Base-by-base conservation (phyloP, 768 basidiomycete genomes). In the Sporobolomyces roseus region DNA sequence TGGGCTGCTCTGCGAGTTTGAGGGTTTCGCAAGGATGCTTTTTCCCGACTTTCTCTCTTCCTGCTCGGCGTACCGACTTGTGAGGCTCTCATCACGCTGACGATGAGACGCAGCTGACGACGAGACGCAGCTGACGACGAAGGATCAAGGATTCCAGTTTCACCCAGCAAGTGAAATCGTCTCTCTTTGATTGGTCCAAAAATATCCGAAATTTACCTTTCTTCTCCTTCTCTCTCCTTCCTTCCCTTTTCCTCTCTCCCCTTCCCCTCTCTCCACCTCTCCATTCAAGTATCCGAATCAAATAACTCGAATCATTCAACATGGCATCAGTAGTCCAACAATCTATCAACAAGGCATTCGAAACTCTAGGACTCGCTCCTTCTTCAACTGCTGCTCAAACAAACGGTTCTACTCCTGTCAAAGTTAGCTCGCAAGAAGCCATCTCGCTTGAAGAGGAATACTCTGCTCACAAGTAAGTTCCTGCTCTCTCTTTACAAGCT, bases 401-500 rank as follows among this genome's bases (percentile, higher is more conserved):
- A 2, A 9, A 5, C 30, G 41, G 50, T 14, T n/a, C n/a, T n/a
- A n/a, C n/a, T n/a, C n/a, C n/a, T n/a, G 46, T 48, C 52, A 48
- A 43, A 25, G 61, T 72, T 21, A 59, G 60, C 17, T 68, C 66
- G 9, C 50, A 77, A 51, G 83, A 88, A 46, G 83, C 92, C 51
- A 89, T 97, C 72, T 81, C 82, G 51, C 82, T 92, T 73, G 93
- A 97, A 78, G 85, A 91, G 74, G 83, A 88, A 76, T 83, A 87
- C 75, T 87, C 87, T 35, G 91, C 91, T 61, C 91, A 93, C 83
- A 93, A 93, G 91, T 92, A 79, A 84, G 88, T 83, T 53, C 50
- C 54, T 51, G 41, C 63, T 46, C 23, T 54, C 58, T 59, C 35
- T 41, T n/a, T n/a, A n/a, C 50, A 30, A 25, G 61, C 32, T 33